Conservation (phyloP, 2,329 filamentous ascomycete species). For the Colletotrichum viniferum region DNA sequence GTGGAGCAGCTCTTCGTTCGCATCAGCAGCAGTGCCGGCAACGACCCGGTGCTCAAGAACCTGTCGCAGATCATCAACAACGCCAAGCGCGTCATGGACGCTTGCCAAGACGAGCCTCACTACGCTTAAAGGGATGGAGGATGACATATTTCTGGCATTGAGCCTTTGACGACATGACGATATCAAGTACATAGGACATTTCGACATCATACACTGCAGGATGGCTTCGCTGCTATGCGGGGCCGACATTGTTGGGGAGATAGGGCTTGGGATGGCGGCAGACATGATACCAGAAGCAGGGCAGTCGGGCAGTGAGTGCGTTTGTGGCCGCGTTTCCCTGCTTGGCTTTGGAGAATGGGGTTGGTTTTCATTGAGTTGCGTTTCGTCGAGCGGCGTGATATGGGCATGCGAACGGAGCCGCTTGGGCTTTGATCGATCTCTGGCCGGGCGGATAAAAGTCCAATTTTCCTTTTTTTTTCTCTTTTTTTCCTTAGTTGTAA, state of each 20-base stretch:
- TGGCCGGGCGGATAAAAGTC: slow-evolving; percentile 5
- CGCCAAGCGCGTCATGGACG: slow-evolving; percentile 35
- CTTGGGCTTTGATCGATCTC: slow-evolving; percentile 1
- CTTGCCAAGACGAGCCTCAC: slow-evolving; percentile 15
- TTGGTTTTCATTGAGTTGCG: slow-evolving; percentile 1
- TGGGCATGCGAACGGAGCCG: slow-evolving; percentile 15
- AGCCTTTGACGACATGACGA: slow-evolving; percentile 19
- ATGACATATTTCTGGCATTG: neutral
- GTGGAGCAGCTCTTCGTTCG: slow-evolving; percentile 58
- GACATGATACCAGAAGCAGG: neutral
- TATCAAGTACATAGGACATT: slow-evolving; percentile 23
- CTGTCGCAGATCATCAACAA: slow-evolving; percentile 47
- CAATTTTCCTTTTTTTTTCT: neutral
- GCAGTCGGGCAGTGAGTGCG: slow-evolving; percentile 7
- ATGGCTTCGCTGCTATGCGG: neutral
- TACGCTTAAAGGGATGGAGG: slow-evolving; percentile 7
- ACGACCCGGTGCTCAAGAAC: slow-evolving; percentile 52
- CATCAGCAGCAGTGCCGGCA: slow-evolving; percentile 51
- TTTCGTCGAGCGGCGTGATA: slow-evolving; percentile 6
- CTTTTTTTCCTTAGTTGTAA: neutral
- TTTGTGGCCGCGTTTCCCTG: slow-evolving; percentile 13
- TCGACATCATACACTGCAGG: slow-evolving; percentile 17
- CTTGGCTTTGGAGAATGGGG: slow-evolving; percentile 15
- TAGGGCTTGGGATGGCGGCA: neutral
- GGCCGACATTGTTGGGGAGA: neutral